Evolutionary conservation across 139 green algal genomes (phyloP), one percentile per base, ranked within the genome.

Genomic region (Asterochloris sp.): DNA sequence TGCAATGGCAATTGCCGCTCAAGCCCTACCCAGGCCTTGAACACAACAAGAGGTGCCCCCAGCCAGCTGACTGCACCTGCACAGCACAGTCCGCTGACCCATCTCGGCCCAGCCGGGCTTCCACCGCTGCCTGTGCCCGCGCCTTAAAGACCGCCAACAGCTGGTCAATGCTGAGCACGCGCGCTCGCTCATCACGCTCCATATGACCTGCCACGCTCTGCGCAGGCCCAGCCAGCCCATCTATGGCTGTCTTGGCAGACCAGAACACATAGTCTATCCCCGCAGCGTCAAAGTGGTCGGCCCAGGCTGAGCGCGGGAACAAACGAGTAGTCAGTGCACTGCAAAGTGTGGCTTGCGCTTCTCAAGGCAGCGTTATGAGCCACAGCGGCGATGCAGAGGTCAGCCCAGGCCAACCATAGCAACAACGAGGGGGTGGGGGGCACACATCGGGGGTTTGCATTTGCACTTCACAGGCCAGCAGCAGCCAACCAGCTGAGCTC

Each of bases 211-310:
- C 11, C 29, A 15, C 27, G 29, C 73, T 68, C 81, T 80, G 73
- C 81, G 24, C 24, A 62, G 38, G 26, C 54, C 27, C 79, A 24
- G 78, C 64, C 10, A 76, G 62, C 14, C 62, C 62, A 0, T 86
- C 83, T 62, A 85, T 83, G n/a, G 89, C 92, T 0, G 80, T 67
- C 68, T 91, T 89, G 10, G 95, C 95, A 0, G 89, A 95, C 92
- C 92, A 98, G 84, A 98, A 98, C 0, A 90, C 87, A 82, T 94
- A 97, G 21, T 89, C 69, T 16, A 94, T 21, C 15, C 90, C 93
- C 29, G 87, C 79, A 1, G 14, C 10, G 73, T 97, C 91, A 76
- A 99, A 95, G 82, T 98, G 95, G 80, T 94, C 91, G 0, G 96
- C 94, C 97, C 97, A 99, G 16, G 86, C 86, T 8, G 0, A 54